Base-by-base conservation (phyloP, 1,284 basidiomycete species). In the Tilletia caries region DNA sequence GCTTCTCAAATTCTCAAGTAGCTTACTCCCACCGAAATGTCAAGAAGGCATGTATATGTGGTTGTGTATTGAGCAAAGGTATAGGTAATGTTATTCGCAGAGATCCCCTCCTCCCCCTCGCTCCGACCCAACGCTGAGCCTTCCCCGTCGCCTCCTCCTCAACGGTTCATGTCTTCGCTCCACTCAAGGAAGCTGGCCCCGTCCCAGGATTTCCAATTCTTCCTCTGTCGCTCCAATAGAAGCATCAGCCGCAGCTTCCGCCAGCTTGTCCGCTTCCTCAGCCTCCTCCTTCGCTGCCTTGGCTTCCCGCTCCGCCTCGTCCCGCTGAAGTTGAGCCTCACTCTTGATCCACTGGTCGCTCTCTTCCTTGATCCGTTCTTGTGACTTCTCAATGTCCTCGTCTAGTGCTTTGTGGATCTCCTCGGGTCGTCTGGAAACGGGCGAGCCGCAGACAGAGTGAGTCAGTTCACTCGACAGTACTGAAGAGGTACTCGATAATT, bases 191-290 rank as follows among this genome's bases (percentile, higher is more conserved):
- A 41, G 10, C 8, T 41, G 8, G 10, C 10, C 37, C 8, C 37
- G 37, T 41, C 37, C 23, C 52, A 62, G 32, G n/a, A 62, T 62
- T 27, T 62, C 58, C 13, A 34, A 13, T 23, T 62, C 58, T 37
- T 62, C 58, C 32, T 62, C 58, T 4, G 58, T 33, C 32, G 58
- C 58, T 20, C 58, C 58, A 62, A 62, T 32, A 8, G 12, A 27
- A 23, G 32, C 58, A 2, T 62, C 32, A n/a, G 27, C 32, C 32
- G 12, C 58, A 20, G 58, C 58, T 29, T 62, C 58, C 2, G 29
- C 58, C 58, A 33, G 18, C 58, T 33, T 20, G 10, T 20, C 20
- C 32, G 10, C 20, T 29, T 33, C 29, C 32, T 62, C 58, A 13
- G 8, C 58, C 29, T 62, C 58, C 33, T 34, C 32, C 58, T 37